Evolutionary conservation across 257 asterid genomes (phyloP).

Genomic region (Knoxia roxburghii): DNA sequence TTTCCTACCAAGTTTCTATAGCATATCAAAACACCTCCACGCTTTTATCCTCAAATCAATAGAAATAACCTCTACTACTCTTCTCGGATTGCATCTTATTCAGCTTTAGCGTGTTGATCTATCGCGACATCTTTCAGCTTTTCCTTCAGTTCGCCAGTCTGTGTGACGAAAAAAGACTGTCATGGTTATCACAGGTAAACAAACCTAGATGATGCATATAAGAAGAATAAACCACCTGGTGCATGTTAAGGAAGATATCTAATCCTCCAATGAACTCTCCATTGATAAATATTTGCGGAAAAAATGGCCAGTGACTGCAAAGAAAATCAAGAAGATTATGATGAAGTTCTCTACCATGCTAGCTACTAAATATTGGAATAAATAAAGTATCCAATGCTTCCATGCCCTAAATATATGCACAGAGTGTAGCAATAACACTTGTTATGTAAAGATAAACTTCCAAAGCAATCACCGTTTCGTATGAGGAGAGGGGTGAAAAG

Average conservation of each 20-base stretch:
- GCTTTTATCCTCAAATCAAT: background rate
- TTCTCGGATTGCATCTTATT: conserved; percentile 12
- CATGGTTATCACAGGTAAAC: conserved; percentile 6
- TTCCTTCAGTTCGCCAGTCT: conserved; percentile 76
- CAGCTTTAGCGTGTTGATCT: conserved; percentile 33
- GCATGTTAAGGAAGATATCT: conserved; percentile 92
- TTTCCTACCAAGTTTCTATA: background rate
- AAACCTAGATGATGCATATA: background rate
- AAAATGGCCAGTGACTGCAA: conserved; percentile 96
- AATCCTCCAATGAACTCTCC: conserved; percentile 97
- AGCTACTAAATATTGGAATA: too few relatives aligned
- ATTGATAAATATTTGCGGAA: conserved; percentile 89
- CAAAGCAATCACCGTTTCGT: background rate
- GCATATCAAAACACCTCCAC: background rate
- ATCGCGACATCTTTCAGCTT: conserved; percentile 45
- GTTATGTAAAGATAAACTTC: background rate
- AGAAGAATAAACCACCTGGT: conserved; percentile 51
- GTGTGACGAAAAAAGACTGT: conserved; percentile 24
- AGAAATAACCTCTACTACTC: background rate
- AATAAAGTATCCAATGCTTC: background rate
- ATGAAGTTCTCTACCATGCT: background rate
- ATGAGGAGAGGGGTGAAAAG: background rate
- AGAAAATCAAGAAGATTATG: background rate
- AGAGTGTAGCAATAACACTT: background rate
- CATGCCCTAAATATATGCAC: background rate